These are phyloP conservation scores for Arthrobotrys iridis DNA, from an alignment of 2,329 filamentous ascomycete genomes.

Conservation along the genomic window DNA sequence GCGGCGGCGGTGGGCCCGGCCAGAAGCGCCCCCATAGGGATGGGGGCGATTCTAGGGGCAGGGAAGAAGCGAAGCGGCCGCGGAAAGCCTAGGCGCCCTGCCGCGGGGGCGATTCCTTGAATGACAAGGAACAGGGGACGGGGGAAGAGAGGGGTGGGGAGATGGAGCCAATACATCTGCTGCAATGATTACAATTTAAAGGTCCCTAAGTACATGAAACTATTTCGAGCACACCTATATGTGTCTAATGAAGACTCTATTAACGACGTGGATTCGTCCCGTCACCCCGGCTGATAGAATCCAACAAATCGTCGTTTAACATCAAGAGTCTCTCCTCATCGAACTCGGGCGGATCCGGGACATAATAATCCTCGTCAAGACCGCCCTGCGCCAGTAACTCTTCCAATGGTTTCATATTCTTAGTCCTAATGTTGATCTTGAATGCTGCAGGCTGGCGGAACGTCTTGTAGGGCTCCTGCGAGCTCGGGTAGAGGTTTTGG, in stretches of 20 bases:
- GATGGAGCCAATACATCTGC: too few species aligned
- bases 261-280: too few species aligned
- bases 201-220: too few species aligned
- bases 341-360: too few species aligned
- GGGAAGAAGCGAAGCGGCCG: conserved; percentile 51
- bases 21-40: conserved; percentile 51
- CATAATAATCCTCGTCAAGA: too few species aligned
- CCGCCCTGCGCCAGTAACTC: too few species aligned
- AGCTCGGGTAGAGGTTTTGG: neutral
- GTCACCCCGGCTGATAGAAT: neutral
- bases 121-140: conserved; percentile 10
- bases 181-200: too few species aligned
- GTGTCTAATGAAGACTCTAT: too few species aligned
- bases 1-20: conserved; percentile 22
- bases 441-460: neutral
- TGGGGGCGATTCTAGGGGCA: conserved; percentile 39
- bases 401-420: too few species aligned
- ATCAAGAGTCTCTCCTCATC: too few species aligned
- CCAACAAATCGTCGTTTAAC: too few species aligned
- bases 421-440: neutral
- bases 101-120: conserved; percentile 7
- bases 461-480: neutral
- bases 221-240: too few species aligned
- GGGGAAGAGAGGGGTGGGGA: neutral
- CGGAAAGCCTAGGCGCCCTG: conserved; percentile 42